Evolutionary conservation across 352 stramenopile species (phyloP), one percentile per base, ranked within the genome.

Genomic region (Pythium grandisporangium): DNA sequence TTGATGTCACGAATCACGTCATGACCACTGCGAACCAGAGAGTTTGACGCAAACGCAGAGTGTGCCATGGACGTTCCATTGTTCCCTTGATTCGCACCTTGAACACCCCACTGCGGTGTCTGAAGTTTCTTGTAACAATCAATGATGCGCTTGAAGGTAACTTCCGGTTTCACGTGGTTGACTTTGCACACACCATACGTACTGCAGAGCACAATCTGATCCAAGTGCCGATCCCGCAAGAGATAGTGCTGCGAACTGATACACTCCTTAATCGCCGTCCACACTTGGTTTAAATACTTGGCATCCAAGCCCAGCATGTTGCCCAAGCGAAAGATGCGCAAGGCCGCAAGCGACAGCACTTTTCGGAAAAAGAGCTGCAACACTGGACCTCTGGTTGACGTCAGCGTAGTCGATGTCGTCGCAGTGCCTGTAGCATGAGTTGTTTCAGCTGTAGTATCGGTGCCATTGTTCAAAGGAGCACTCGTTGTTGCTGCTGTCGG

Each of bases 331-430:
- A 84, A 81, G 50, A 92, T 88, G 8, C 81, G 72, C 4, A 71
- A 84, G 4, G 81, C 81, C 1, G 76, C 78, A 3, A 88, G 59
- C n/a, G 81, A 84, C 27, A 94, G 33, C 23, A 89, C 74, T 58
- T 90, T 92, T n/a, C 79, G 70, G 35, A 90, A 91, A 46, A 94
- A 91, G 2, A 92, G 58, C 44, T 85, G 75, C n/a, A 93, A 66
- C 21, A 83, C 72, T n/a, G n/a, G n/a, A n/a, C n/a, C n/a, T n/a
- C n/a, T n/a, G 0, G 49, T 60, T 14, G 52, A 47, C 3, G 48
- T 48, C 8, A 49, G 49, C 16, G 48, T 47, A 5, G 37, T 38
- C 37, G 22, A 42, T 29, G 33, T 38, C 19, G 33, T 38, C 19
- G 37, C 12, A 34, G 8, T 45, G 38, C 14, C 19, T 38, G 33